Base-by-base conservation (phyloP, 2,329 filamentous ascomycete species). In the Fusarium annulatum region DNA sequence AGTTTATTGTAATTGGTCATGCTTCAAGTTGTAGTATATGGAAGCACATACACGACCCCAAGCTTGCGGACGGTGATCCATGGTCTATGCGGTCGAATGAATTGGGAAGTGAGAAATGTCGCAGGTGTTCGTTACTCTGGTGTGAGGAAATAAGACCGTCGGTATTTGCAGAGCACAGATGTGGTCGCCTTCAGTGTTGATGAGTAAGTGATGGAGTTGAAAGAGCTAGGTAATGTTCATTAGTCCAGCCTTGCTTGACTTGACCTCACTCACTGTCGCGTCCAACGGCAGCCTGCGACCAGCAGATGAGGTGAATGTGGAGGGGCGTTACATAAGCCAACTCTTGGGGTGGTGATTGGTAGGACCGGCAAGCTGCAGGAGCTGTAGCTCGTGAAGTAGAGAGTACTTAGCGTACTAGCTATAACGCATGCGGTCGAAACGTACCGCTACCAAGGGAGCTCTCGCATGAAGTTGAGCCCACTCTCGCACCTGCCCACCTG, bases 31-130 rank as follows among this genome's bases (percentile, higher is more conserved):
- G 34, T 11, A 42, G n/a, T 23, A 36, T 45, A n/a, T 64, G 55
- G 42, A 45, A 53, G 36, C 58, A 86, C 90, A 81, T 88, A 93
- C 91, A 85, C 91, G 90, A 75, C 91, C 91, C 91, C 91, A 93
- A 80, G 88, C 88, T 86, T 92, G 90, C 80, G 91, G 91, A 84
- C 91, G 88, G 84, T 93, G 91, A 84, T 93, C 91, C 91, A 93
- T 93, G 76, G 67, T 76, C 63, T 68, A 48, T 78, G 71, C 62
- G 60, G 61, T 65, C 34, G 70, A 67, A 61, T 33, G 48, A 42
- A 23, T n/a, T 30, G 53, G 43, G 30, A 45, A 56, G 52, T 41
- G 51, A 46, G n/a, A 38, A 34, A 19, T 52, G 49, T 15, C 11
- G 23, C n/a, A 12, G 23, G n/a, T 30, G n/a, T 39, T 43, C 45